Conservation (phyloP, 1,284 basidiomycete genomes). For the Leccinum pallidistipes region DNA sequence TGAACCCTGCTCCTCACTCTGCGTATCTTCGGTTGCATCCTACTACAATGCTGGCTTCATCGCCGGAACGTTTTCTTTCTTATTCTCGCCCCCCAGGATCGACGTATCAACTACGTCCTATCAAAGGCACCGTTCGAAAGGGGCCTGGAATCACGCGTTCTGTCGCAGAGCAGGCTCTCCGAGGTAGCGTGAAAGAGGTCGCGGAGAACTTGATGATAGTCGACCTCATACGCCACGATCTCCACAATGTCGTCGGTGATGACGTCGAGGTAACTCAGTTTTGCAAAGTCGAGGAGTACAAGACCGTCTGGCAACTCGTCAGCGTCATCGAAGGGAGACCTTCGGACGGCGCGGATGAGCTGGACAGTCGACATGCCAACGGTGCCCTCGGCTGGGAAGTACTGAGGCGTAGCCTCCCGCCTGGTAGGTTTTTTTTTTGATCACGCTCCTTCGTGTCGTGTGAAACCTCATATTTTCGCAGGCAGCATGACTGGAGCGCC, state of each 20-base stretch:
- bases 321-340: slow-evolving; percentile 84
- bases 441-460: background rate
- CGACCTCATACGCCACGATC: slow-evolving; percentile 92
- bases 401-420: slow-evolving; percentile 80
- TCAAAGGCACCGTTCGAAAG: slow-evolving; percentile 90
- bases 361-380: slow-evolving; percentile 33
- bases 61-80: slow-evolving; percentile 94
- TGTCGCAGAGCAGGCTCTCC: slow-evolving; percentile 63
- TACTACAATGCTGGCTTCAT: slow-evolving; percentile 74
- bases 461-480: slow-evolving; percentile 30
- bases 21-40: slow-evolving; percentile 76
- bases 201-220: slow-evolving; percentile 99
- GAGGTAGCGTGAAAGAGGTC: slow-evolving; percentile 85
- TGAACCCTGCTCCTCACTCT: slow-evolving; percentile 92
- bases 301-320: slow-evolving; percentile 95
- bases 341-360: slow-evolving; percentile 31
- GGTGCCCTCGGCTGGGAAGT: slow-evolving; percentile 74
- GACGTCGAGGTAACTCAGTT: slow-evolving; percentile 84
- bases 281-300: slow-evolving; percentile 89
- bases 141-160: slow-evolving; percentile 59
- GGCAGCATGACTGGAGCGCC: slow-evolving; percentile 99
- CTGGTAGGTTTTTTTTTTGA: slow-evolving; percentile 54
- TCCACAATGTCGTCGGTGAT: slow-evolving; percentile 76
- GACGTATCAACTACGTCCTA: slow-evolving; percentile 86
- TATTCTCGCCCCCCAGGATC: slow-evolving; percentile 65